Base-by-base conservation (phyloP, 352 stramenopile genomes). In the Phytophthora pinifolia region DNA sequence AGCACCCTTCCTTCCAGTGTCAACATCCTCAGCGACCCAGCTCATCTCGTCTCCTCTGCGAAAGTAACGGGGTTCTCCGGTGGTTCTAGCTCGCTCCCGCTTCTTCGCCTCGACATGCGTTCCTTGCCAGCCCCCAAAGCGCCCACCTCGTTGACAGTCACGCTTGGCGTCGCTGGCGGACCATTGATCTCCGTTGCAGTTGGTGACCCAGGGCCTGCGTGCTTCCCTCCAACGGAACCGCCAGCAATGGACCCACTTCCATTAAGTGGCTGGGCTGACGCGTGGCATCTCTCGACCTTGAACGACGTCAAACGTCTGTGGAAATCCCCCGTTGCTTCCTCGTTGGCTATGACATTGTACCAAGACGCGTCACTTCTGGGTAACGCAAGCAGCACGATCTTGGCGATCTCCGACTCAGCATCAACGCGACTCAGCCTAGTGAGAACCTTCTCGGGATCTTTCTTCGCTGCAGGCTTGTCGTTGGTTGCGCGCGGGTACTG, bases 181-280 rank as follows among this genome's bases (percentile, higher is more conserved):
- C 27, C 62, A 1, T 44, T 56, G n/a, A 31, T 86, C 15, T 54
- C 7, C 1, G 47, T 83, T 5, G 18, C 33, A 17, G 7, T 86
- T 9, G 17, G 44, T 2, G 63, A 78, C 12, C 73, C 77, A 13
- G 65, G 66, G 5, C 25, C 18, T 4, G 75, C 77, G 13, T 88
- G 77, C 17, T 70, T 58, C 32, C 46, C 50, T 1, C 46, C 59
- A 7, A 35, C 54, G 0, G 44, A 33, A 1, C 38, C 37, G 0
- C 43, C 68, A 3, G 52, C 59, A 13, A 18, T 65, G 0, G 63
- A 84, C 17, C 48, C 67, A 0, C 43, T 77, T 12, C 33, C 62
- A 18, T 49, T 86, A 14, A 78, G 68, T 44, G 78, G 75, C 0
- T 88, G 75, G 78, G 60, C 82, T 33, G 72, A 79, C 25, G 15